Percentiles rank a stretch among this genome's conserved stretches.
These are phyloP conservation scores for Nicotiana paniculata DNA, from an alignment of 257 asterid species.

Conservation along the genomic window DNA sequence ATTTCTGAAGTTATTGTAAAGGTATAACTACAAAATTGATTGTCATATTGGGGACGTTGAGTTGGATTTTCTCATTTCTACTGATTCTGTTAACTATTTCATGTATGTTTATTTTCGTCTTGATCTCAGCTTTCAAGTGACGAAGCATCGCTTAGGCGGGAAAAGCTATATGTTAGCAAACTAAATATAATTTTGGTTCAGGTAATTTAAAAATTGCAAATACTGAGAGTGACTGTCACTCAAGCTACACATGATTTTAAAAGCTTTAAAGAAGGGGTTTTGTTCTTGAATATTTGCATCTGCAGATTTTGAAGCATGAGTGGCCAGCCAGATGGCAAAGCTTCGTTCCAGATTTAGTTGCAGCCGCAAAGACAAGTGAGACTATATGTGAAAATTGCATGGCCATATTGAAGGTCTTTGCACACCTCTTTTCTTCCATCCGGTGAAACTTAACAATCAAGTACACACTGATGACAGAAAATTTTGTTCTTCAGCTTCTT, in stretches of 20 bases:
- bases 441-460: not conserved
- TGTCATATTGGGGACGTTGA: not conserved
- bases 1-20: constrained; percentile 96
- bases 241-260: not conserved
- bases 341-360: constrained; percentile 86
- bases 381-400: constrained; percentile 96
- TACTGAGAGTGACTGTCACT: not conserved
- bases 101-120: not conserved
- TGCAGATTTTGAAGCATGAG: constrained; percentile 92
- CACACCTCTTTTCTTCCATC: not conserved
- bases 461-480: constrained; percentile 9
- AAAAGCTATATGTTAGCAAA: constrained; percentile 82
- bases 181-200: constrained; percentile 86
- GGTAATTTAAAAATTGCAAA: constrained; percentile 34
- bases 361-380: constrained; percentile 92
- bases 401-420: constrained; percentile 73
- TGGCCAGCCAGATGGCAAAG: constrained; percentile 92
- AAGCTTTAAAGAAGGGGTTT: not conserved
- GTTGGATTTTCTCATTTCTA: not conserved
- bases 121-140: constrained; percentile 77
- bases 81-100: not conserved
- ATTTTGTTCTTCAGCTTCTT: constrained; percentile 60
- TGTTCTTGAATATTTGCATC: not conserved
- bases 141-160: constrained; percentile 78
- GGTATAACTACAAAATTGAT: constrained; percentile 33